Percentiles rank a stretch among this genome's conserved stretches.
Evolutionary conservation across 2,329 filamentous ascomycete species (phyloP).

Genomic region (Hymenoscyphus salicellus): DNA sequence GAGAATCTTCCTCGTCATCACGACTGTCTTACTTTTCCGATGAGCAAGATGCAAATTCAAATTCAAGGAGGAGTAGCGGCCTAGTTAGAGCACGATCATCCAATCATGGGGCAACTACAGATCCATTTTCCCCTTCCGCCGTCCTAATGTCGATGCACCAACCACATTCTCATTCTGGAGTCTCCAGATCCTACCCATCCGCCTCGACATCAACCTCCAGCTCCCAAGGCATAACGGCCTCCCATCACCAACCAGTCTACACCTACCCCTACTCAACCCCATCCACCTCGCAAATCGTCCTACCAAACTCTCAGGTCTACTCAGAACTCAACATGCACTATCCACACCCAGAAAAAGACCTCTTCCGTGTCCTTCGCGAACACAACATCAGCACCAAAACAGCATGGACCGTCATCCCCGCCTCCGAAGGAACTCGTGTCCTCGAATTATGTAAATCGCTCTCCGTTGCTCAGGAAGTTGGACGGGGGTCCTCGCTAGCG

Average conservation of each 20-base stretch:
- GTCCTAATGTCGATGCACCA: slow-evolving; percentile 23
- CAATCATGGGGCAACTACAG: slow-evolving; percentile 5
- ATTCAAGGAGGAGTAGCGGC: slow-evolving; percentile 2
- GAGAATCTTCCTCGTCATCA: slow-evolving; percentile 18
- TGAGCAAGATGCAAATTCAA: slow-evolving; percentile 10
- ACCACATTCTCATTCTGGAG: slow-evolving; percentile 9
- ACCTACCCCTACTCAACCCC: slow-evolving; percentile 7
- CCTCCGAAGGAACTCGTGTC: slow-evolving; percentile 30
- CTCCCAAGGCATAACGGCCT: neutral
- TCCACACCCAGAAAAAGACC: slow-evolving; percentile 19
- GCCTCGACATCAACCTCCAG: neutral
- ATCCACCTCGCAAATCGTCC: neutral
- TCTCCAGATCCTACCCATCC: neutral
- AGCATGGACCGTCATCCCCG: slow-evolving; percentile 32
- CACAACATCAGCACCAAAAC: slow-evolving; percentile 29
- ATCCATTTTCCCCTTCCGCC: slow-evolving; percentile 24
- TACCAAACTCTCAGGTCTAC: slow-evolving; percentile 3
- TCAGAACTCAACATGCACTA: neutral
- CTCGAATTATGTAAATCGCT: slow-evolving; percentile 30
- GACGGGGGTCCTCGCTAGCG: neutral
- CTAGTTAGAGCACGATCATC: slow-evolving; percentile 1
- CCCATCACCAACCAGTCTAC: slow-evolving; percentile 5
- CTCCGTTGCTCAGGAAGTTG: slow-evolving; percentile 11
- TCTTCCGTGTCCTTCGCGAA: slow-evolving; percentile 27
- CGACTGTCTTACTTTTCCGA: slow-evolving; percentile 16